Conservation (phyloP, 2,329 filamentous ascomycete genomes). For the Teratosphaeria viscida region DNA sequence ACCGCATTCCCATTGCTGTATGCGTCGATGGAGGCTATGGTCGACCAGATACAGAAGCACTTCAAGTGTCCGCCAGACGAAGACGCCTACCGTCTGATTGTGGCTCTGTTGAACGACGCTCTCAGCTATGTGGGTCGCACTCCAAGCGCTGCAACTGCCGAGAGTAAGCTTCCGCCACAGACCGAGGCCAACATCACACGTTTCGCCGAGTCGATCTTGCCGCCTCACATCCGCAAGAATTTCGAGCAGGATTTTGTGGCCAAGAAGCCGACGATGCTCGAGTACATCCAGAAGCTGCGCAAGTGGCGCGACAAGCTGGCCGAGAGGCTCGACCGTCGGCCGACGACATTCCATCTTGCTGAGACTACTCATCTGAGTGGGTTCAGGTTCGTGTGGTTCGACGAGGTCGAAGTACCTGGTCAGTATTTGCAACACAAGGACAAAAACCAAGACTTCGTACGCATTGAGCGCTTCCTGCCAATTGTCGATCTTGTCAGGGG, state of each 20-base stretch:
- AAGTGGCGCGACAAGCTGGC: constrained; percentile 97
- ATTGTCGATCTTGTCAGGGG: constrained; percentile 87
- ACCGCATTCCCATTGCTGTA: constrained; percentile 93
- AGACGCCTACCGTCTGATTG: constrained; percentile 92
- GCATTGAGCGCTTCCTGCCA: constrained; percentile 92
- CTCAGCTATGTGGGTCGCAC: constrained; percentile 84
- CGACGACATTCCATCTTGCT: constrained; percentile 65
- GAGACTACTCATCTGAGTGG: constrained; percentile 84
- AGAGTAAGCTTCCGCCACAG: constrained; percentile 77
- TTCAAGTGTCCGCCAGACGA: constrained; percentile 99
- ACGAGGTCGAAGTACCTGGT: constrained; percentile 94
- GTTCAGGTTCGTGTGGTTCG: constrained; percentile 95
- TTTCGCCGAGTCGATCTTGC: constrained; percentile 92
- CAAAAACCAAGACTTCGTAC: constrained; percentile 97
- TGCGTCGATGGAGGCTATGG: constrained; percentile 98
- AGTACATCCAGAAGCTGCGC: constrained; percentile 94
- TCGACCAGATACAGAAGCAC: constrained; percentile 96
- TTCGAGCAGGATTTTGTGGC: constrained; percentile 97
- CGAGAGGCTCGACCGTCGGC: constrained; percentile 83
- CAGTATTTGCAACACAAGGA: constrained; percentile 97
- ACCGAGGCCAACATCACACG: constrained; percentile 95
- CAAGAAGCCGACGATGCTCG: constrained; percentile 92
- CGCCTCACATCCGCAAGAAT: constrained; percentile 85
- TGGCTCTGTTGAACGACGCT: constrained; percentile 93
- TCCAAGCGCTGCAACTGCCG: constrained; percentile 75